phyloP scores from a whole-genome alignment of 805 yeast genomes.

The Cyberlindnera japonica region DNA sequence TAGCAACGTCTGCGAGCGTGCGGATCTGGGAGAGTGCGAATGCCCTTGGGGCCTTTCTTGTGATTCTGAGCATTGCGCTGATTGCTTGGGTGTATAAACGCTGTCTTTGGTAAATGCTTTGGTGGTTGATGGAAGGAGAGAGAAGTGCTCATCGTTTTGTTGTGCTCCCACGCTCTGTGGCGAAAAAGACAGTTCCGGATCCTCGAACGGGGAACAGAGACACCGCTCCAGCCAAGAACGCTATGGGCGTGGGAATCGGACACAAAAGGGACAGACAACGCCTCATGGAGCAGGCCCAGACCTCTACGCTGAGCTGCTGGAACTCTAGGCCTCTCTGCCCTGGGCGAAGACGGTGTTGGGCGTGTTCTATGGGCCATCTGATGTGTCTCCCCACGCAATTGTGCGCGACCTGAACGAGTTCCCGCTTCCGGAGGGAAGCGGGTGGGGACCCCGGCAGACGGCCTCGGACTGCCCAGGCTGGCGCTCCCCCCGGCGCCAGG shows the following conservation, averaged over 20 bases:
- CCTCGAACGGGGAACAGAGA: neutral
- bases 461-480: neutral
- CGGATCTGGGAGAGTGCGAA: constrained; percentile 16
- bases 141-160: constrained; percentile 5
- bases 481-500: neutral
- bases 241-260: too few relatives aligned
- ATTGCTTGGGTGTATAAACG: neutral
- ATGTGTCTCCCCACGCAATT: constrained; percentile 1
- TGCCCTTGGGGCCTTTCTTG: constrained; percentile 14
- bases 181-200: neutral
- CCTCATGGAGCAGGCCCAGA: too few relatives aligned
- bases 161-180: neutral
- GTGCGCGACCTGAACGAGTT: neutral
- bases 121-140: neutral
- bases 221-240: neutral
- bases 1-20: constrained; percentile 22
- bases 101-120: too few relatives aligned
- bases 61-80: constrained; percentile 21
- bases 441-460: constrained; percentile 4
- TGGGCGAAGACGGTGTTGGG: neutral
- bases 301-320: too few relatives aligned
- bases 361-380: too few relatives aligned
- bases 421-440: constrained; percentile 11
- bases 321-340: too few relatives aligned
- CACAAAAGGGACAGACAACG: too few relatives aligned